Percentiles rank a stretch among this genome's conserved stretches.
Evolutionary conservation across 768 basidiomycete species (phyloP).

Genomic region (Russula emetica): DNA sequence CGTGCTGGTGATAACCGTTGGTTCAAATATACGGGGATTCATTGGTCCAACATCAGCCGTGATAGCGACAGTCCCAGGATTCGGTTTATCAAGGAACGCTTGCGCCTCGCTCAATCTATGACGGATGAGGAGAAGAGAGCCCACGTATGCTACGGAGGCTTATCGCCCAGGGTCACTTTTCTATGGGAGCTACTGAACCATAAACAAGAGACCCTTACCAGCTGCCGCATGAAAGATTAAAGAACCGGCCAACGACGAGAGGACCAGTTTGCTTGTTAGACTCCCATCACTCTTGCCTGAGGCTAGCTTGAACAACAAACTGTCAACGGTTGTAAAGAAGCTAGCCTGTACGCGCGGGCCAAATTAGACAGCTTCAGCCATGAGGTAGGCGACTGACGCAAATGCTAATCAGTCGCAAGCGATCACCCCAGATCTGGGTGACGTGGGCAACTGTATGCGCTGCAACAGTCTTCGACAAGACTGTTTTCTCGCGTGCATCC

Average conservation of each 20-base stretch:
- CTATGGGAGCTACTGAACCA: not conserved
- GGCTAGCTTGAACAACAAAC: slow-evolving; percentile 10
- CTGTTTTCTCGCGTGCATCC: not conserved
- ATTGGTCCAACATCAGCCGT: not conserved
- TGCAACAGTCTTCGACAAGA: not conserved
- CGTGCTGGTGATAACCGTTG: not conserved
- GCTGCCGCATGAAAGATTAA: slow-evolving; percentile 26
- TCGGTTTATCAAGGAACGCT: not conserved
- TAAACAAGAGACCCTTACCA: slow-evolving; percentile 17
- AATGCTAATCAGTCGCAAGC: slow-evolving; percentile 23
- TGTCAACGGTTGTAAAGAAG: slow-evolving; percentile 27
- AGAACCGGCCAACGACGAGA: slow-evolving; percentile 23
- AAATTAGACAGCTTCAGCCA: not conserved
- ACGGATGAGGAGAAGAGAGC: slow-evolving; percentile 25
- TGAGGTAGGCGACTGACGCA: slow-evolving; percentile 6
- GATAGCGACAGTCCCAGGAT: not conserved
- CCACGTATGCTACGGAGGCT: slow-evolving; percentile 24
- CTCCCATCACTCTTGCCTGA: not conserved
- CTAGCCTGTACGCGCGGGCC: slow-evolving; percentile 9
- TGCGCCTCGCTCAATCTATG: slow-evolving; percentile 10
- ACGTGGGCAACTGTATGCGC: slow-evolving; percentile 10
- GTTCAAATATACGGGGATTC: not conserved
- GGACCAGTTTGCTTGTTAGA: not conserved
- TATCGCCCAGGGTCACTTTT: not conserved
- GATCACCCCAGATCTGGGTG: slow-evolving; percentile 23